Percentiles rank a stretch among this genome's conserved stretches.
Conservation (phyloP, 2,329 filamentous ascomycete genomes). For the Xylaria sp. region DNA sequence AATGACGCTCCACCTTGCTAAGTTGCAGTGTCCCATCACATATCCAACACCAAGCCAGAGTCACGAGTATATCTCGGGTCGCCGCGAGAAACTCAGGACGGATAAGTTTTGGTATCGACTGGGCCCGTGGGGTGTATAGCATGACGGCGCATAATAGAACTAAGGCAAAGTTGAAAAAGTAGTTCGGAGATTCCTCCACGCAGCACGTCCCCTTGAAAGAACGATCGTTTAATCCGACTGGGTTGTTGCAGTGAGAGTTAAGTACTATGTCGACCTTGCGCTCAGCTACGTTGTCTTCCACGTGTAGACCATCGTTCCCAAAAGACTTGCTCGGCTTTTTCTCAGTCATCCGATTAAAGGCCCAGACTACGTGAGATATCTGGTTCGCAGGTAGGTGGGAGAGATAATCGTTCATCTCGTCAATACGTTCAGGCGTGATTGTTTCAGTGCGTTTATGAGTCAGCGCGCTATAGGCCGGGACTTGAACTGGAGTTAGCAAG, state of each 20-base stretch:
- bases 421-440: conserved; percentile 55
- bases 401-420: conserved; percentile 59
- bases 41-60: conserved; percentile 53
- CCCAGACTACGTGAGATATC: conserved; percentile 54
- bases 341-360: conserved; percentile 55
- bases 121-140: conserved; percentile 29
- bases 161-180: conserved; percentile 44
- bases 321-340: conserved; percentile 45
- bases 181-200: conserved; percentile 47
- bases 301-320: conserved; percentile 55
- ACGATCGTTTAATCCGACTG: conserved; percentile 46
- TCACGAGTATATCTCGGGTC: conserved; percentile 26
- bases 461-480: conserved; percentile 52
- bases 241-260: conserved; percentile 60
- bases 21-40: conserved; percentile 61
- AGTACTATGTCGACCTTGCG: conserved; percentile 59
- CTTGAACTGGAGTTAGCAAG: conserved; percentile 52
- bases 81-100: conserved; percentile 31
- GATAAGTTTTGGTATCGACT: conserved; percentile 28
- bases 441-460: conserved; percentile 47
- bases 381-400: conserved; percentile 47
- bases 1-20: conserved; percentile 57
- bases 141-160: conserved; percentile 41
- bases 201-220: conserved; percentile 60
- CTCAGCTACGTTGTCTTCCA: conserved; percentile 51